phyloP scores from a whole-genome alignment of 768 basidiomycete genomes.

The Agrocybe pediades region DNA sequence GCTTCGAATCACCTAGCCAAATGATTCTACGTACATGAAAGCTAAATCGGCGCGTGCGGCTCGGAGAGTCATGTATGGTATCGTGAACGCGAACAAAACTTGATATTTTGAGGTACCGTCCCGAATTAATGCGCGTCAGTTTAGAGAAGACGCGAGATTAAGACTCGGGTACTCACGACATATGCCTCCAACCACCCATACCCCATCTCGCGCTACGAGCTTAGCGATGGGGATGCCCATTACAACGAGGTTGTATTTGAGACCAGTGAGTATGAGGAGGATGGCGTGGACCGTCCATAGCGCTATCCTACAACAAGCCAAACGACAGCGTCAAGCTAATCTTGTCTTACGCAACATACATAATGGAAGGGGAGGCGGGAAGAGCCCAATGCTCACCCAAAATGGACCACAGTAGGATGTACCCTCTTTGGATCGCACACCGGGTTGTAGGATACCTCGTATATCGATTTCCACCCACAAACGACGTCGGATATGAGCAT shows the following conservation, averaged over 20 bases:
- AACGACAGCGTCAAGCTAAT: too few species aligned
- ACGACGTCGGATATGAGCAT: slow-evolving; percentile 5
- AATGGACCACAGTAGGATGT: slow-evolving; percentile 6
- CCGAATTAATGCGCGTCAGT: not conserved
- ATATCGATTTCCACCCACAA: not conserved
- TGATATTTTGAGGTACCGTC: not conserved
- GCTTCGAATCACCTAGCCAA: not conserved
- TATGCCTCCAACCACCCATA: slow-evolving; percentile 5
- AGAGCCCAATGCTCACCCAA: slow-evolving; percentile 6
- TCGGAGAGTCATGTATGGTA: slow-evolving; percentile 9
- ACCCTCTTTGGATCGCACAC: slow-evolving; percentile 8
- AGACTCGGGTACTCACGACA: slow-evolving; percentile 1
- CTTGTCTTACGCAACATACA: too few species aligned
- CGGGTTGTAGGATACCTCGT: slow-evolving; percentile 5
- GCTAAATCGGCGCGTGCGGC: slow-evolving; percentile 7
- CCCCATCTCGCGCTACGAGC: slow-evolving; percentile 10
- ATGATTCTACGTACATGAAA: slow-evolving; percentile 7
- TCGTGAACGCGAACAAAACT: slow-evolving; percentile 6
- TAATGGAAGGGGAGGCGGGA: too few species aligned
- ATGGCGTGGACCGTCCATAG: slow-evolving; percentile 11
- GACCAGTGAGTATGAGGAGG: not conserved
- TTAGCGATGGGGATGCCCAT: slow-evolving; percentile 9
- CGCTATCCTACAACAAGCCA: slow-evolving; percentile 13
- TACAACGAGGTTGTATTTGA: not conserved
- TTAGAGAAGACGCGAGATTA: not conserved